Evolutionary conservation across 73 alveolate species (phyloP).

Genomic region (Paramecium sexaurelia): DNA sequence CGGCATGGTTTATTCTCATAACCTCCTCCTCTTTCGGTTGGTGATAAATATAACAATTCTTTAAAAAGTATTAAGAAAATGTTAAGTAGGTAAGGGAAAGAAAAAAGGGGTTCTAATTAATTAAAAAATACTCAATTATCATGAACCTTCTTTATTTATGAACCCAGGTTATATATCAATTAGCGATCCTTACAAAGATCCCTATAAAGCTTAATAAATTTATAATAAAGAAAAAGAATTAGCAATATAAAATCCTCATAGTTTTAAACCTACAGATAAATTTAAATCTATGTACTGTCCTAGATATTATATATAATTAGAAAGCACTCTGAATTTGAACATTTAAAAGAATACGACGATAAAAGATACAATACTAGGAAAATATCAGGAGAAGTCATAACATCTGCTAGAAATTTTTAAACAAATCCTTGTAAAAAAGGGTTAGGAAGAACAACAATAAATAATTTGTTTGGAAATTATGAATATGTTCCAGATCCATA

Average conservation of each 20-base stretch:
- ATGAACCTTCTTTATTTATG: constrained; percentile 10
- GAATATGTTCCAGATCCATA: constrained; percentile 54
- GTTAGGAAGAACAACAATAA: constrained; percentile 51
- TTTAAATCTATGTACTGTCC: background rate
- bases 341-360: background rate
- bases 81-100: background rate
- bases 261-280: background rate
- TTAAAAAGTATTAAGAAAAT: background rate
- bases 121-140: background rate
- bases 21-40: background rate
- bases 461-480: constrained; percentile 34
- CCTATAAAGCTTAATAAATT: constrained; percentile 1
- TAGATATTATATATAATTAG: background rate
- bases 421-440: constrained; percentile 61
- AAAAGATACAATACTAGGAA: background rate
- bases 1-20: background rate
- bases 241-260: background rate
- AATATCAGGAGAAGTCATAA: constrained; percentile 26
- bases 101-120: background rate
- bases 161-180: constrained; percentile 4
- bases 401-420: constrained; percentile 1
- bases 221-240: constrained; percentile 14
- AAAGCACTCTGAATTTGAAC: constrained; percentile 28
- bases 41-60: background rate
- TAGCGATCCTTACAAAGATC: constrained; percentile 51